Percentiles rank a stretch among this genome's conserved stretches.
Conservation (phyloP, 2,329 filamentous ascomycete species). For the Teratosphaeria gauchensis region DNA sequence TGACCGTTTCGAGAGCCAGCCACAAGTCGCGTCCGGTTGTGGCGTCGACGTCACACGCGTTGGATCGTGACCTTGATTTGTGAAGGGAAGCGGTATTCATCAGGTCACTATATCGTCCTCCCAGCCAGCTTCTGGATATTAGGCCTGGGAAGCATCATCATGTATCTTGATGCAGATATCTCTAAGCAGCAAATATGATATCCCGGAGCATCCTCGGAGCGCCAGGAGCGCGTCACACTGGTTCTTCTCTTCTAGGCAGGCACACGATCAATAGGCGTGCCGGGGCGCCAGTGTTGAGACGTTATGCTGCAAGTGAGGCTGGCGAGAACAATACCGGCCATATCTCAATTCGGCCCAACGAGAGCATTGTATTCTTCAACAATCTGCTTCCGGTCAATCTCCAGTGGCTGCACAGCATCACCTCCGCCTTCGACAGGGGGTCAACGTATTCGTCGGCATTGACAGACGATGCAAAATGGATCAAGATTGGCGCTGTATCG, state of each 20-base stretch:
- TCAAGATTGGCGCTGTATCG: constrained; percentile 39
- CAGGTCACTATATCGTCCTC: neutral
- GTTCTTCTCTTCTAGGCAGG: neutral
- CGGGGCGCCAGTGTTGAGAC: neutral
- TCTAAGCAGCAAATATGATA: neutral
- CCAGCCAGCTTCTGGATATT: neutral
- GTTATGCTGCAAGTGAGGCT: constrained; percentile 23
- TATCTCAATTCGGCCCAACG: constrained; percentile 64
- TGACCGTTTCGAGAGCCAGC: neutral
- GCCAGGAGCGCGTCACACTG: neutral
- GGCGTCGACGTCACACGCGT: neutral
- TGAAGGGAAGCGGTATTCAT: too few species aligned
- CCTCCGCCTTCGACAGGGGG: constrained; percentile 34
- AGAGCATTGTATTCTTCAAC: constrained; percentile 83
- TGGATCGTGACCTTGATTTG: neutral
- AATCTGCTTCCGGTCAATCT: constrained; percentile 80
- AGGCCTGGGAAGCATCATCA: neutral
- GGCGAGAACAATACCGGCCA: constrained; percentile 66
- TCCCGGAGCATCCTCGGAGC: neutral
- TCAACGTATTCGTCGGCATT: constrained; percentile 1
- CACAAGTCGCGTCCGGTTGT: neutral
- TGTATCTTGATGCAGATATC: neutral
- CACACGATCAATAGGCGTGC: neutral
- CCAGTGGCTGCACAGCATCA: constrained; percentile 49
- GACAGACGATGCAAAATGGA: constrained; percentile 7